These are phyloP conservation scores for Tricharina praecox DNA, from an alignment of 495 filamentous ascomycete genomes.

Conservation along the genomic window DNA sequence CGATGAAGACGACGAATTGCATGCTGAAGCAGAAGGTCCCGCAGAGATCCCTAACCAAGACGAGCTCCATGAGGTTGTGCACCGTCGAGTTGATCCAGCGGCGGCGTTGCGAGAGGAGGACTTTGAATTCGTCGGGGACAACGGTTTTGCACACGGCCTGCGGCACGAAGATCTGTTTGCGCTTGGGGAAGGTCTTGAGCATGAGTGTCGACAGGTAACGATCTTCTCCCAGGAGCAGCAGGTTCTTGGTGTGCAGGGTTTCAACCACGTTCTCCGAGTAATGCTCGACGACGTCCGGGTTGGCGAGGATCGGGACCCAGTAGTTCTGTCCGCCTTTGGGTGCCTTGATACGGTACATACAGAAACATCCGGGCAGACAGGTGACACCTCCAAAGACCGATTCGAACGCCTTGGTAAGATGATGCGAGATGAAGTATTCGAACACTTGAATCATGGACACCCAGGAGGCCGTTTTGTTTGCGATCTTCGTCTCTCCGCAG, in stretches of 20 bases:
- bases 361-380: conserved; percentile 97
- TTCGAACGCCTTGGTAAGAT: conserved; percentile 91
- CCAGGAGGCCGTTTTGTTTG: conserved; percentile 90
- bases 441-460: conserved; percentile 99
- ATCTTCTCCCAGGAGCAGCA: conserved; percentile 89
- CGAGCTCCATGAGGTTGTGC: conserved; percentile 95
- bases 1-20: conserved; percentile 96
- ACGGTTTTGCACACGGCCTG: conserved; percentile 98
- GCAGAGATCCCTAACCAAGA: conserved; percentile 87
- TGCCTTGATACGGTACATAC: conserved; percentile 99
- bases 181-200: conserved; percentile 97
- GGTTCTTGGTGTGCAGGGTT: conserved; percentile 94
- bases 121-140: conserved; percentile 81
- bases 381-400: conserved; percentile 98
- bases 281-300: conserved; percentile 96
- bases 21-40: conserved; percentile 99
- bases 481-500: conserved; percentile 98
- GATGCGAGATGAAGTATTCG: conserved; percentile 98
- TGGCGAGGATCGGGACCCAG: conserved; percentile 97
- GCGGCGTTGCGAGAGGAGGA: conserved; percentile 81
- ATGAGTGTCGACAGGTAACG: conserved; percentile 93
- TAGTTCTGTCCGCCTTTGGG: conserved; percentile 98
- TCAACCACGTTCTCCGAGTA: conserved; percentile 99
- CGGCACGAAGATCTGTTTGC: conserved; percentile 95
- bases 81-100: conserved; percentile 99